Conservation (phyloP, 352 stramenopile genomes). For the Phytopythium helicoides region DNA sequence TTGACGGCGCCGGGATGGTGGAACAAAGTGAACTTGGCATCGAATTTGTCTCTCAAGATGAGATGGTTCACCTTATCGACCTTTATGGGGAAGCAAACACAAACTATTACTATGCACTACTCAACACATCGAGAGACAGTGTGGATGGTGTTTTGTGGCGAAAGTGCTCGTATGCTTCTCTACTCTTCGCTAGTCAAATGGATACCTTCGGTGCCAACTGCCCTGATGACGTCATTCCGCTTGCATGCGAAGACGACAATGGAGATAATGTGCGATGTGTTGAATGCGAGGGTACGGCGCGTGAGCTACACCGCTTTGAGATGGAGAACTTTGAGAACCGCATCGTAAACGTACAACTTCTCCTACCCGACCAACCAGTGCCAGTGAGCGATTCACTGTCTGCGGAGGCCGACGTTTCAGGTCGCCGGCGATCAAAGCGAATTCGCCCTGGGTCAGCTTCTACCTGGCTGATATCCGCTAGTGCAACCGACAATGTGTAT, state of each 20-base stretch:
- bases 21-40: constrained; percentile 43
- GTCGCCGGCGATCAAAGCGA: constrained; percentile 61
- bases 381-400: constrained; percentile 42
- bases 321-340: constrained; percentile 65
- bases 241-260: constrained; percentile 27
- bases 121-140: constrained; percentile 15
- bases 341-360: constrained; percentile 56
- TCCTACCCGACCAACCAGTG: constrained; percentile 52
- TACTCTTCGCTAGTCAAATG: constrained; percentile 25
- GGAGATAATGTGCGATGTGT: constrained; percentile 33
- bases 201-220: constrained; percentile 11
- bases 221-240: constrained; percentile 22
- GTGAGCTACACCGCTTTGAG: constrained; percentile 40
- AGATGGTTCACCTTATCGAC: constrained; percentile 57
- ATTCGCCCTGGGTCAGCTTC: constrained; percentile 49
- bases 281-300: constrained; percentile 44
- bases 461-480: constrained; percentile 50
- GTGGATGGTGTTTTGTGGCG: constrained; percentile 38
- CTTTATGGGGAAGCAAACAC: constrained; percentile 51
- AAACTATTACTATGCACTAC: constrained; percentile 47
- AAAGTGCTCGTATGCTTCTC: constrained; percentile 31
- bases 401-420: constrained; percentile 28
- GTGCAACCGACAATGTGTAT: constrained; percentile 66
- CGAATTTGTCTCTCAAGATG: constrained; percentile 56
- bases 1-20: constrained; percentile 38